These are phyloP conservation scores for Chernovozyma aurita DNA, from an alignment of 1,139 yeast species.

Conservation along the genomic window DNA sequence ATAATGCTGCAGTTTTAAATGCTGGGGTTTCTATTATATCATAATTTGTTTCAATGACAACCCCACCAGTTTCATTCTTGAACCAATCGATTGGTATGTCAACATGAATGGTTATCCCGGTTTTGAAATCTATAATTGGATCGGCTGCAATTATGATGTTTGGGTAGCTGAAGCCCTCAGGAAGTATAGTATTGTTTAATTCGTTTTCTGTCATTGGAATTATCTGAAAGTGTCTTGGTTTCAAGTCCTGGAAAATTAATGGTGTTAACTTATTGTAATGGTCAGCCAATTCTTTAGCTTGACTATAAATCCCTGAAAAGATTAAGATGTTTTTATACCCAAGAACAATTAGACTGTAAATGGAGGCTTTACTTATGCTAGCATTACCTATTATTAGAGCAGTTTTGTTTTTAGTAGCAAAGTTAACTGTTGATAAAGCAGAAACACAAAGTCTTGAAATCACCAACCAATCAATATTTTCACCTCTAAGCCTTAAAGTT, in stretches of 20 bases:
- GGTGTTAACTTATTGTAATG: slow-evolving; percentile 8
- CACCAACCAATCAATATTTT: slow-evolving; percentile 15
- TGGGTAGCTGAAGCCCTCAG: slow-evolving; percentile 9
- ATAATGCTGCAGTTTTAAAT: slow-evolving; percentile 6
- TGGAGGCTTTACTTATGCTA: slow-evolving; percentile 11
- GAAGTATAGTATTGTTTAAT: slow-evolving; percentile 5
- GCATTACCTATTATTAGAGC: slow-evolving; percentile 14
- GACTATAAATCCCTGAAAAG: slow-evolving; percentile 8
- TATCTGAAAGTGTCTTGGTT: slow-evolving; percentile 5
- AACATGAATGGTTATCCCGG: slow-evolving; percentile 2
- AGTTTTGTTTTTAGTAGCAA: slow-evolving; percentile 9
- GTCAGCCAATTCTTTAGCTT: slow-evolving; percentile 8
- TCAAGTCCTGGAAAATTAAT: slow-evolving; percentile 3
- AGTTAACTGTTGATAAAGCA: slow-evolving; percentile 13
- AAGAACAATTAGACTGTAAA: slow-evolving; percentile 12
- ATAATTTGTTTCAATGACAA: slow-evolving; percentile 11
- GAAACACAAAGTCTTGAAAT: slow-evolving; percentile 8
- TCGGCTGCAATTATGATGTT: slow-evolving; percentile 10
- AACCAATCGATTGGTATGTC: slow-evolving; percentile 9
- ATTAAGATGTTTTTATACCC: slow-evolving; percentile 11
- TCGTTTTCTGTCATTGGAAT: slow-evolving; percentile 8
- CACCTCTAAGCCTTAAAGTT: slow-evolving; percentile 9
- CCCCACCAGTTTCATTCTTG: slow-evolving; percentile 14
- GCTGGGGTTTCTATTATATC: slow-evolving; percentile 10
- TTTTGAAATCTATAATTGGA: slow-evolving; percentile 8